Base-by-base conservation (phyloP, 2,329 filamentous ascomycete species). In the Fusarium chuoi region DNA sequence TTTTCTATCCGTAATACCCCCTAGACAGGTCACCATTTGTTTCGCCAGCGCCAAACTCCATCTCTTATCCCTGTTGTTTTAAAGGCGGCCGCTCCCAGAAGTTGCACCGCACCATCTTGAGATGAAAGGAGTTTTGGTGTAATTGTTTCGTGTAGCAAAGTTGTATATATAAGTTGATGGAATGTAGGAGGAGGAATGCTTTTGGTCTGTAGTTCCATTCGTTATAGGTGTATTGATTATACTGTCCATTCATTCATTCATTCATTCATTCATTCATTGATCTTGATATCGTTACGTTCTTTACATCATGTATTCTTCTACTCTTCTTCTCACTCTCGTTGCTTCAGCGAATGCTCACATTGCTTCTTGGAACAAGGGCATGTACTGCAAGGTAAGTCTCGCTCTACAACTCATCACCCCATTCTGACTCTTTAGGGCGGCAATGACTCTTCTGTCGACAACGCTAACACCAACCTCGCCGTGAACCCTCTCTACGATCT, bases 401-500 rank as follows among this genome's bases (percentile, higher is more conserved):
- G 4, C 22, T 6, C 11, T 5, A 7, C 11, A 14, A 8, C 4
- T 8, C 6, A 26, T 14, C n/a, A 11, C 3, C 9, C 22, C 6
- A 11, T 24, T 30, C 70, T 71, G 39, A 73, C 20, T 15, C 5
- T 13, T 10, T 24, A 80, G 79, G 78, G 79, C 30, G 81, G 81
- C 42, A 79, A 79, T 59, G 74, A 82, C 57, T 67, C 79, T 24
- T 70, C 71, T 8, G 64, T 78, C 24, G 82, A 86, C 46, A 75
- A 84, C 57, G 73, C 69, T 46, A 87, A 88, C 78, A 86, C 78
- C 39, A 86, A 86, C 70, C 78, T 81, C 3, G 83, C 80, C 26
- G 85, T 87, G n/a, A 79, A 82, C 56, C 86, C 86, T 8, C 81
- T 88, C 30, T 87, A 82, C 73, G 71, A 85, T 35, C 82, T 87